phyloP scores from a whole-genome alignment of 176 grass and related monocot species.

The bread wheat (Triticum aestivum) region IWGSC_CS_RefSeq_v2.1 NC_057808.1:472349329-472349828 shows the following conservation, averaged over 20 bases:
- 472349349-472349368: slow-evolving; percentile 31
- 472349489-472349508: neutral
- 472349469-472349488: neutral
- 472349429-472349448: neutral
- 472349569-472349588: neutral
- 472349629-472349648: neutral
- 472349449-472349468: neutral
- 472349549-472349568: neutral
- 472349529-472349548: neutral
- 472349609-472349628: neutral
- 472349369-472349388: slow-evolving; percentile 7
- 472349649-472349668: neutral
- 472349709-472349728: slow-evolving; percentile 3
- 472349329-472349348: slow-evolving; percentile 17
- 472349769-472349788: neutral
- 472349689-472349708: neutral
- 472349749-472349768: slow-evolving; percentile 8
- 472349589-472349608: neutral
- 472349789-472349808: slow-evolving; percentile 3
- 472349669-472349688: neutral
- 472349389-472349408: slow-evolving; percentile 22
- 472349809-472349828: neutral
- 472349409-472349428: slow-evolving; percentile 51
- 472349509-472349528: neutral
- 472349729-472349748: slow-evolving; percentile 16